Base-by-base conservation (phyloP, 345 rosid genomes). In the Brassica incana region DNA sequence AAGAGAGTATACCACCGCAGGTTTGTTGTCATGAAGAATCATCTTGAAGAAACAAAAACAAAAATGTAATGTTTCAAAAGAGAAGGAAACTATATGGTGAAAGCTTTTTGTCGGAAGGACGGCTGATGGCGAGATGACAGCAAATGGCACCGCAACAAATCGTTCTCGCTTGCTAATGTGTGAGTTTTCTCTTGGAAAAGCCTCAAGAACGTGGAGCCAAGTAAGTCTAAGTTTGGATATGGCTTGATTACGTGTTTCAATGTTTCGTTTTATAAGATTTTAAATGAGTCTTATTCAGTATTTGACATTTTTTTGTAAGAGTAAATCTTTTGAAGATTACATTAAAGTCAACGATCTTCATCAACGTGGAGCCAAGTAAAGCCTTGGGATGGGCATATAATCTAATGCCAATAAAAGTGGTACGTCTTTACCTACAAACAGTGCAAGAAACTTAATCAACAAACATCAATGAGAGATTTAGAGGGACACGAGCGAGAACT, bases 111-210 rank as follows among this genome's bases (percentile, higher is more conserved):
- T 65, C 78, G 73, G 82, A 78, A 78, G 12, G 20, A 78, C 36
- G 77, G 81, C 81, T 72, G 77, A 65, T 78, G 67, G 48, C 2
- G 36, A 77, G 32, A 64, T 58, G 79, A 74, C 83, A 80, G 83
- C 75, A 80, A 69, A 75, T 2, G 79, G 68, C 79, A 75, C 70
- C 71, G 48, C 48, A 54, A 32, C 65, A 25, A 9, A 74, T 74
- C 74, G 70, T 74, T 74, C 38, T 74, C 71, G 64, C 60, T 74
- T 11, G 78, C 64, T 23, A 58, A 63, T 2, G 50, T 45, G 77
- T 43, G 58, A 36, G 64, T 10, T 61, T 62, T 62, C 40, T 9
- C 32, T 45, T 45, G 5, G 52, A 45, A 14, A 48, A 5, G 67
- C 76, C 40, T 32, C 73, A 30, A 66, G 6, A 73, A 79, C 82